Evolutionary conservation across 2,329 filamentous ascomycete genomes (phyloP), one percentile per base, ranked within the genome.

Genomic region (Dactylonectria macrodidyma): DNA sequence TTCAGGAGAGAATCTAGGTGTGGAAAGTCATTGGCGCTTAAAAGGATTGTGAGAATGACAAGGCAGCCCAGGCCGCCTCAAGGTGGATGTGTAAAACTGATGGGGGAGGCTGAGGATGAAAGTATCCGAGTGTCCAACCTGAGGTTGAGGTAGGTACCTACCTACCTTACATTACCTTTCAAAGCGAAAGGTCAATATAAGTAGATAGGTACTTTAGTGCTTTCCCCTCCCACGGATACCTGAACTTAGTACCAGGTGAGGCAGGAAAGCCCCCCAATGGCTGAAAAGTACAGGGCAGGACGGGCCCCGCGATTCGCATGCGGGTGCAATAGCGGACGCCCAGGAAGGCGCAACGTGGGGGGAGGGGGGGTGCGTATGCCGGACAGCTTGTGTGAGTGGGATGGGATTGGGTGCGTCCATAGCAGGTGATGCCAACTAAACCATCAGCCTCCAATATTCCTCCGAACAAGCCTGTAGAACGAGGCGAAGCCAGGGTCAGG

Each of bases 1-100:
- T 44, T 34, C 36, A 19, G 11, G 54, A 50, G 24, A 9, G 36
- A 47, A 16, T 48, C 22, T 19, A 30, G 52, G 26, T 55, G 63
- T n/a, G 47, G 63, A 47, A 66, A 58, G 19, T 50, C 44, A 48
- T 44, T 61, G 63, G 58, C 50, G 63, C 26, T 58, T 62, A 62
- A 66, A 59, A 65, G 48, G 62, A 24, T 22, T 54, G 30, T 58
- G 41, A 50, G 50, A 59, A 46, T 26, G 22, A 26, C 63, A 50
- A 57, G 51, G 51, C 30, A 59, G 56, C 44, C 52, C 48, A 59
- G 56, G 41, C 57, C 19, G 11, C 24, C 44, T 38, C 44, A 44
- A 46, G 47, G 50, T 26, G 22, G 54, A 57, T 33, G 54, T 34
- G 26, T 34, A 52, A 38, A 33, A 46, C n/a, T 6, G 41, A 12